Evolutionary conservation across 2,329 filamentous ascomycete genomes (phyloP), one percentile per base, ranked within the genome.

Genomic region (Penicillium sp.): DNA sequence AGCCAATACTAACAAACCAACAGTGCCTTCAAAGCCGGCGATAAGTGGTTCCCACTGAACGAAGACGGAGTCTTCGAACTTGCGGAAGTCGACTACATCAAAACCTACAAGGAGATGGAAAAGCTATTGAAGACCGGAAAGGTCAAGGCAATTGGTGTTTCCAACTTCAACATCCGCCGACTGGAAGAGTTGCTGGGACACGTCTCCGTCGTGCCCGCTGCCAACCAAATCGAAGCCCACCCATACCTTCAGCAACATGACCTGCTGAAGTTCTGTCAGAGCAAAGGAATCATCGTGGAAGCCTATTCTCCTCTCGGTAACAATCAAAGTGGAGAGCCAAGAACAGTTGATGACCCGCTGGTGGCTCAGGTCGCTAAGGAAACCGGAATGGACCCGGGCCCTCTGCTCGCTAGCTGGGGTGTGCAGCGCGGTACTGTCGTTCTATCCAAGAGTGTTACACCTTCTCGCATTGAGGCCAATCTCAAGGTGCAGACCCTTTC

Each of bases 181-280:
- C 78, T 93, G 50, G 87, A 92, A 79, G 87, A 85, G 72, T 81
- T 93, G 48, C 79, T 93, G 55, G 82, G 81, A 59, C 82, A 87
- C 62, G 84, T 81, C 77, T 89, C 87, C 78, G 86, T 84, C 56
- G 76, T 79, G 10, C 61, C 61, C 7, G 57, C 61, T 1, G 65
- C 64, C 6, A 60, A 68, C 45, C 64, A 68, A 50, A 57, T 74
- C 50, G 66, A 69, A 58, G 61, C 64, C 14, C 64, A 58, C 49
- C 63, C 62, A 14, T 68, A 61, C 52, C 62, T 67, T 11, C 63
- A 64, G 33, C 85, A 84, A 62, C 71, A 73, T 0, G 75, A 81
- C 3, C 74, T 88, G 4, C 66, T 85, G 1, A 73, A 78, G 7
- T 84, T 79, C 69, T 84, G 80, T 71, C 72, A 79, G 39, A 69